Conservation (phyloP, 1,284 basidiomycete species). For the Phylloporus sp. region DNA sequence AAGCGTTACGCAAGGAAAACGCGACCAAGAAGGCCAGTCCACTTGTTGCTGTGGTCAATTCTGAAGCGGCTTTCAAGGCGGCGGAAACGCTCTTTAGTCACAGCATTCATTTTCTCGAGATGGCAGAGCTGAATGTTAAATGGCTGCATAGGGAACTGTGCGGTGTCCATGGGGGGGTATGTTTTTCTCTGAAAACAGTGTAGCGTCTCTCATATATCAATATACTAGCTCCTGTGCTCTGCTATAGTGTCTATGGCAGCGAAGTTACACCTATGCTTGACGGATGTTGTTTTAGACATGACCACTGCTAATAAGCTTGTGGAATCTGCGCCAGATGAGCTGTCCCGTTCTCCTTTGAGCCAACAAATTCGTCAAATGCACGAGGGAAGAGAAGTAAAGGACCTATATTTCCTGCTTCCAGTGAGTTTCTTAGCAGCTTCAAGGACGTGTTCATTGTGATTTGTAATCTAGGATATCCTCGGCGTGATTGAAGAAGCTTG, state of each 20-base stretch:
- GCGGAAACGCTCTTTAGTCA: conserved; percentile 6
- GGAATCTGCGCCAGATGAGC: too few species aligned
- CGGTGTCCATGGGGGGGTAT: background rate
- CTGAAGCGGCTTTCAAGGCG: conserved; percentile 8
- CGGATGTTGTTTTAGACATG: too few species aligned
- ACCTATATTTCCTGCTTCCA: background rate
- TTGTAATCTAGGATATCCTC: background rate
- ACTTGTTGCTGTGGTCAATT: conserved; percentile 3
- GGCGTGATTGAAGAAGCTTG: background rate
- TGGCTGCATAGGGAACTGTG: background rate
- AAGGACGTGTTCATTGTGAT: too few species aligned
- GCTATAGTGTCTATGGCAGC: background rate
- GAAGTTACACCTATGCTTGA: too few species aligned
- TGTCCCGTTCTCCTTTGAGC: too few species aligned
- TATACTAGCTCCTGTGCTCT: background rate
- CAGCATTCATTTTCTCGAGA: conserved; percentile 13
- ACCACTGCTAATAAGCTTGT: too few species aligned
- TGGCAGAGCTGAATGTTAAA: conserved; percentile 2
- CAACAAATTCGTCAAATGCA: background rate
- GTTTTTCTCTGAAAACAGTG: background rate
- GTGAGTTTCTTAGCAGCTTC: background rate
- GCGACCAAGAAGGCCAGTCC: conserved; percentile 10
- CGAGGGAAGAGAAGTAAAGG: background rate
- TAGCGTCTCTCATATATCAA: too few species aligned
- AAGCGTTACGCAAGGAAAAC: background rate